Evolutionary conservation across 1,139 yeast genomes (phyloP).

Genomic region (Candida tetrigidarum): DNA sequence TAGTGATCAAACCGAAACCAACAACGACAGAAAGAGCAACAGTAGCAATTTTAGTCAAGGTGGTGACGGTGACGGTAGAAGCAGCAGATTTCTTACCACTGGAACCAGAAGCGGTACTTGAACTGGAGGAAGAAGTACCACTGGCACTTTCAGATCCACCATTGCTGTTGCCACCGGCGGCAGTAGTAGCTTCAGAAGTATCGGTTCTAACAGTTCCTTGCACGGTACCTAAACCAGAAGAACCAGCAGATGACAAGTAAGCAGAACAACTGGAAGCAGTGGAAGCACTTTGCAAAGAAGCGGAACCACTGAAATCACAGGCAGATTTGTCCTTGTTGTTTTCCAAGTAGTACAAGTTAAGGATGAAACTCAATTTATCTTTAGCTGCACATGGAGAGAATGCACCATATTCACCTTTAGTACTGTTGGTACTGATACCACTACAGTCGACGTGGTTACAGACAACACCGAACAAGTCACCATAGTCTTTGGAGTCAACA

Average conservation of each 20-base stretch:
- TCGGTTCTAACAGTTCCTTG: constrained; percentile 33
- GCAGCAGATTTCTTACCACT: constrained; percentile 21
- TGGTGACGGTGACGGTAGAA: constrained; percentile 13
- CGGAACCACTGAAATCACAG: constrained; percentile 73
- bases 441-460: constrained; percentile 53
- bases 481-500: constrained; percentile 53
- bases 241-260: constrained; percentile 44
- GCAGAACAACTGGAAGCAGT: constrained; percentile 60
- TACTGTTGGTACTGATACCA: constrained; percentile 64
- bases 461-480: constrained; percentile 54
- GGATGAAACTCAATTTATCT: constrained; percentile 64
- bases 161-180: constrained; percentile 24
- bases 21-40: constrained; percentile 26
- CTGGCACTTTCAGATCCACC: constrained; percentile 22
- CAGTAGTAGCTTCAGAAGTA: constrained; percentile 33
- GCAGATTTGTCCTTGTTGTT: constrained; percentile 50
- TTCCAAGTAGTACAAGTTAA: constrained; percentile 60
- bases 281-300: constrained; percentile 46
- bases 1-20: constrained; percentile 26
- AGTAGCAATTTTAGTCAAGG: constrained; percentile 20
- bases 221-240: constrained; percentile 43
- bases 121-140: constrained; percentile 19
- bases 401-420: constrained; percentile 64
- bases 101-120: constrained; percentile 16
- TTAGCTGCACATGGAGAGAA: constrained; percentile 61